Conservation (phyloP, 768 basidiomycete species). For the Leccinum boreale region DNA sequence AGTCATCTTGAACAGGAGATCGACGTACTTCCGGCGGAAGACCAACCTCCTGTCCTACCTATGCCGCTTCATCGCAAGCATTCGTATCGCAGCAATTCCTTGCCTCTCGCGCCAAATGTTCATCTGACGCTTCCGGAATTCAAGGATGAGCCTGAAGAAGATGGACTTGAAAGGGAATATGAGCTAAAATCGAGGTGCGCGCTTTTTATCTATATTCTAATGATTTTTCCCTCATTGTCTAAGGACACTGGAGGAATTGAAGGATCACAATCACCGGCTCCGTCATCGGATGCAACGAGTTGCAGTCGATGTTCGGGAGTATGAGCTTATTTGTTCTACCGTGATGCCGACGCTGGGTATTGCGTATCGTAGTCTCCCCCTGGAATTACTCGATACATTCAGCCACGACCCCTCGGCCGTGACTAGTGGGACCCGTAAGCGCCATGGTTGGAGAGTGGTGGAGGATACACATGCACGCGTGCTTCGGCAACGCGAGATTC, state of each 20-base stretch:
- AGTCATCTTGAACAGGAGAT: slow-evolving; percentile 7
- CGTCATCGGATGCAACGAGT: slow-evolving; percentile 68
- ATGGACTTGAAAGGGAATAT: slow-evolving; percentile 50
- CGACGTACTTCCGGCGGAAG: not conserved
- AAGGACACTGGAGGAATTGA: slow-evolving; percentile 60
- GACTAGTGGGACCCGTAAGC: slow-evolving; percentile 58
- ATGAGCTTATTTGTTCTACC: slow-evolving; percentile 55
- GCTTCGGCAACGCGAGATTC: slow-evolving; percentile 54
- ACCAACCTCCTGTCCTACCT: not conserved
- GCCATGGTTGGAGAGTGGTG: slow-evolving; percentile 66
- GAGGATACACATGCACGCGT: slow-evolving; percentile 72
- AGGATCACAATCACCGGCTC: slow-evolving; percentile 61
- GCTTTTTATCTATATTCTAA: not conserved
- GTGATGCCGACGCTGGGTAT: slow-evolving; percentile 48
- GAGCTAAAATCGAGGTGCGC: slow-evolving; percentile 36
- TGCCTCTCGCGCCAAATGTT: slow-evolving; percentile 27
- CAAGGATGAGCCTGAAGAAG: slow-evolving; percentile 41
- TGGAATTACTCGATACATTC: slow-evolving; percentile 70
- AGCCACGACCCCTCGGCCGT: slow-evolving; percentile 78
- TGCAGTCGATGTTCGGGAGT: slow-evolving; percentile 60
- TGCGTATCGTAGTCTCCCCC: slow-evolving; percentile 49
- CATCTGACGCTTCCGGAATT: slow-evolving; percentile 32
- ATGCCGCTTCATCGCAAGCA: slow-evolving; percentile 1
- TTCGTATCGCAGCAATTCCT: slow-evolving; percentile 34
- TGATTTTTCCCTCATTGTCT: not conserved